Percentiles rank a stretch among this genome's conserved stretches.
Conservation (phyloP, 129 eudicot genomes). For the Flaveria linearis region DNA sequence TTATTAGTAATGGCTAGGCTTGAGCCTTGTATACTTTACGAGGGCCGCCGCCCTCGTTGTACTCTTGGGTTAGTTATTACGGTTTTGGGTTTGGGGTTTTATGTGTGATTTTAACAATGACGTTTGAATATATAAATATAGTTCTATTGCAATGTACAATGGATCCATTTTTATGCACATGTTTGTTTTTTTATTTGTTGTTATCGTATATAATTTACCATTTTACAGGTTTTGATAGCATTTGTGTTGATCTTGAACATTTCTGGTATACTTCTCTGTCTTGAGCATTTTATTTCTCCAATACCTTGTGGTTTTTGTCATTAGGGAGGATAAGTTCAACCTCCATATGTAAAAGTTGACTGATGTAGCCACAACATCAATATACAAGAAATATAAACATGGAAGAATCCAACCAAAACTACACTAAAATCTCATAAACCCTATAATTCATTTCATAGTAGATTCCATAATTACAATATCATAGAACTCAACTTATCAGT, state of each 20-base stretch:
- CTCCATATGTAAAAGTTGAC: too few relatives aligned
- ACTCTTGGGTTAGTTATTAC: conserved; percentile 7
- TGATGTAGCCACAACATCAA: not conserved
- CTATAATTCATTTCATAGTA: conserved; percentile 35
- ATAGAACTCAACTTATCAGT: conserved; percentile 37
- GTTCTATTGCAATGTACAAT: conserved; percentile 19
- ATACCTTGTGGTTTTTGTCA: too few relatives aligned
- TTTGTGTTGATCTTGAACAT: not conserved
- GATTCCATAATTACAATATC: conserved; percentile 53
- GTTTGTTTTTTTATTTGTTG: conserved; percentile 9
- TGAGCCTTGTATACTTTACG: conserved; percentile 31
- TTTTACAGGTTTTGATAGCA: conserved; percentile 10
- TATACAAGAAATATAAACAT: conserved; percentile 11
- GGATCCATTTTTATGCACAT: conserved; percentile 7
- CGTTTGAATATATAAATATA: conserved; percentile 20
- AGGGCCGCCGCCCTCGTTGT: conserved; percentile 23
- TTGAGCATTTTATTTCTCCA: not conserved
- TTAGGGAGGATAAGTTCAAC: too few relatives aligned
- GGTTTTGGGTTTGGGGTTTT: conserved; percentile 26
- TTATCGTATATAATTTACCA: not conserved
- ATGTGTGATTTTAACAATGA: conserved; percentile 14
- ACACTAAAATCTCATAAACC: conserved; percentile 36
- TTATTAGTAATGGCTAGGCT: conserved; percentile 45
- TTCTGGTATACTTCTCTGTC: not conserved
- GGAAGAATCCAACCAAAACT: conserved; percentile 24